Evolutionary conservation across 73 alveolate species (phyloP).

Genomic region (Tetrahymena thermophila): DNA sequence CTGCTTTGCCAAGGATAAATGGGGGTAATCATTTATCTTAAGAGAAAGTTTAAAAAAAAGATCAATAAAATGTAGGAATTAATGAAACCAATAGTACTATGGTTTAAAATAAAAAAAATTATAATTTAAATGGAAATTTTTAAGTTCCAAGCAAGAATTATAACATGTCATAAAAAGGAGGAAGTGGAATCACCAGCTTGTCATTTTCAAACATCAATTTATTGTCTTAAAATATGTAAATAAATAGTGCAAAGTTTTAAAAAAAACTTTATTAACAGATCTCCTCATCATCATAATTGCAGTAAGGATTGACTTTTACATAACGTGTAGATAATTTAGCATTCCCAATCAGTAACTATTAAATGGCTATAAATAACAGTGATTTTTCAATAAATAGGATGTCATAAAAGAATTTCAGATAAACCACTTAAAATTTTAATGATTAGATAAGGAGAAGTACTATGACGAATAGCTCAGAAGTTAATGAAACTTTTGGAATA

Average conservation of each 20-base stretch:
- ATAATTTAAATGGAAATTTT: too few species aligned
- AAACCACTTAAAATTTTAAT: neutral
- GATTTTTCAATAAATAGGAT: neutral
- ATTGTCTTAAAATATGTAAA: neutral
- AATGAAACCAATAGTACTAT: neutral
- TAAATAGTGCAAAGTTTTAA: neutral
- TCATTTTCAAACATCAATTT: neutral
- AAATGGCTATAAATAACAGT: neutral
- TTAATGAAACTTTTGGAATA: neutral
- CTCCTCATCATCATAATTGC: neutral
- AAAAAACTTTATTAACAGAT: neutral
- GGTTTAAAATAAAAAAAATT: neutral
- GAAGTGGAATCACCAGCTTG: neutral
- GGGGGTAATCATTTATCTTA: neutral
- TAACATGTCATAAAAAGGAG: neutral
- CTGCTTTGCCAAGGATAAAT: neutral
- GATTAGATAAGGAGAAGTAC: neutral
- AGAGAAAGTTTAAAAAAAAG: neutral
- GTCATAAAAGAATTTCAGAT: neutral
- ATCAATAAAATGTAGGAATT: neutral
- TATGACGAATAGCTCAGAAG: neutral
- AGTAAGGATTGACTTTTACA: neutral
- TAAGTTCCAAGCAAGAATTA: neutral
- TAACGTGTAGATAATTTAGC: neutral
- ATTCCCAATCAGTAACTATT: neutral